These are phyloP conservation scores for Yamadazyma atmosphaerica DNA, from an alignment of 1,139 yeast genomes.

Conservation along the genomic window DNA sequence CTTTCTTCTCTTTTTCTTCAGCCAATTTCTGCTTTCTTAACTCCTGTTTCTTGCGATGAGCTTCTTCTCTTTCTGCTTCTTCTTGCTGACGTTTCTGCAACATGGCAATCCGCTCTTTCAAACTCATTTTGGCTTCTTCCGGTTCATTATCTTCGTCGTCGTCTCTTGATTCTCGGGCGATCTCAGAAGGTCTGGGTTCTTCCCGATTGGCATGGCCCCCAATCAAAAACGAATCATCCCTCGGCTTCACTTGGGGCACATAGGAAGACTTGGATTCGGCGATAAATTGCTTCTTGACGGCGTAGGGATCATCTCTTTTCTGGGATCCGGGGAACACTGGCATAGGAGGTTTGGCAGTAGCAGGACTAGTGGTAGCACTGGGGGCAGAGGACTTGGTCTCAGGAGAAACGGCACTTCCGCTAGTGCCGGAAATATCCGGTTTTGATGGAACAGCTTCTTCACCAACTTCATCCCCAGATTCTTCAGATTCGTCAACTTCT, in stretches of 20 bases:
- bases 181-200: conserved; percentile 10
- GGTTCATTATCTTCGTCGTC: conserved; percentile 31
- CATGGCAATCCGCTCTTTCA: conserved; percentile 83
- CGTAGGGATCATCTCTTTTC: conserved; percentile 39
- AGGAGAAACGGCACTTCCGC: too few species aligned
- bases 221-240: conserved; percentile 38
- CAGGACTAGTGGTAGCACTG: conserved; percentile 1
- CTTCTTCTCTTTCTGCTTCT: conserved; percentile 75
- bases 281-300: conserved; percentile 43
- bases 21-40: conserved; percentile 51
- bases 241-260: conserved; percentile 44
- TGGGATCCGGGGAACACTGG: conserved; percentile 28
- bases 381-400: too few species aligned
- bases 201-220: conserved; percentile 31
- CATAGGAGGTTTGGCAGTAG: conserved; percentile 15
- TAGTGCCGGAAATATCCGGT: too few species aligned
- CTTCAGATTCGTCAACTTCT: too few species aligned
- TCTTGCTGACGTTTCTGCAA: conserved; percentile 81
- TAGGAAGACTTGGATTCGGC: conserved; percentile 46
- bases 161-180: conserved; percentile 20
- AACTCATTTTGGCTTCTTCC: conserved; percentile 53
- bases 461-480: too few species aligned
- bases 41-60: conserved; percentile 56
- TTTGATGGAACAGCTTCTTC: too few species aligned
- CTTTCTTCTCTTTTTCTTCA: conserved; percentile 30